Base-by-base conservation (phyloP, 352 stramenopile genomes). In the Salisapilia sapeloensis region DNA sequence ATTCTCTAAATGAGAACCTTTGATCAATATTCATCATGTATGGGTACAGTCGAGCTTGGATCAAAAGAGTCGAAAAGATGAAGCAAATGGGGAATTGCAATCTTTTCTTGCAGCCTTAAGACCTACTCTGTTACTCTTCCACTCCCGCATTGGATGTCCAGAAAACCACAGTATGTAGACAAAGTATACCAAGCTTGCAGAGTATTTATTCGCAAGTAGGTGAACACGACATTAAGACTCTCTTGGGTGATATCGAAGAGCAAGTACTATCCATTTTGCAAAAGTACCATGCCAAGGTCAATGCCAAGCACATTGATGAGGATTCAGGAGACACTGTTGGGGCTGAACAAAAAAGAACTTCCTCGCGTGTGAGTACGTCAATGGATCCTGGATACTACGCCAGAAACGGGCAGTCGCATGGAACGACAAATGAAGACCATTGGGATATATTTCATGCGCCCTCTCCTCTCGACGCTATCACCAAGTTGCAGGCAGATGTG, bases 21-120 rank as follows among this genome's bases (percentile, higher is more conserved):
- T n/a, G n/a, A n/a, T n/a, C n/a, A n/a, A n/a, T n/a, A n/a, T n/a
- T n/a, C n/a, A n/a, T n/a, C n/a, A n/a, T n/a, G n/a, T n/a, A n/a
- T n/a, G n/a, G 2, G 2, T 35, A 6, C 3, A 56, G 54, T 42
- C 52, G 25, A 69, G 61, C 4, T 65, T 74, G 13, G 70, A 85
- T 24, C 60, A 72, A 25, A 78, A 78, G 36, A 84, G 78, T 40
- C 48, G 74, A 30, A 84, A 84, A 34, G 69, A 84, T 18, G 62
- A 80, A 17, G 50, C 62, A 6, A 87, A 78, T 30, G 52, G 58
- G 7, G 53, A 81, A 29, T 52, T 87, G 24, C 71, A 84, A 18
- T 46, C 29, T 1, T 85, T 82, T 29, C 46, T 85, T 2, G 57
- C 66, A 0, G 50, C 47, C 1, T 53, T 89, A 6, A 82, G 79